Conservation (phyloP, 495 filamentous ascomycete genomes). For the Hypoxylon trugodes region DNA sequence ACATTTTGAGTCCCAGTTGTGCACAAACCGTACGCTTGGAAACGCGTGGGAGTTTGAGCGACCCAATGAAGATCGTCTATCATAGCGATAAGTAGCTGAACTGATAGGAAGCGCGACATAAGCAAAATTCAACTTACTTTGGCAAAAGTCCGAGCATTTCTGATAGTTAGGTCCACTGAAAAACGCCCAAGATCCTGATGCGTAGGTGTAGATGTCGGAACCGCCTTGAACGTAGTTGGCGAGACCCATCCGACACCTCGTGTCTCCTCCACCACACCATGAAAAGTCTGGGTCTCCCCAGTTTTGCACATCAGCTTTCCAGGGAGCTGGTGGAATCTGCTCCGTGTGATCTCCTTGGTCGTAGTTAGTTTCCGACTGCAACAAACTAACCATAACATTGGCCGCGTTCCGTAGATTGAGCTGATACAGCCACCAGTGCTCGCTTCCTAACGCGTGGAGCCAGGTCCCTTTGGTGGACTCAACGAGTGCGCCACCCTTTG, state of each 20-base stretch:
- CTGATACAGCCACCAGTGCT: conserved; percentile 80
- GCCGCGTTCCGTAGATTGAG: conserved; percentile 75
- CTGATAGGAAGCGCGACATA: not conserved
- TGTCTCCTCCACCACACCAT: conserved; percentile 48
- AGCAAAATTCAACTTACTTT: conserved; percentile 38
- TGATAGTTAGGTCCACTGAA: conserved; percentile 61
- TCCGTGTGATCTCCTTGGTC: conserved; percentile 79
- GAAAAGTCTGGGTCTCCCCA: conserved; percentile 66
- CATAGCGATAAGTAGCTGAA: conserved; percentile 17
- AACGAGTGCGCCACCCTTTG: conserved; percentile 62
- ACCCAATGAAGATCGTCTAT: conserved; percentile 51
- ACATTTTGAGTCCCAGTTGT: conserved; percentile 43
- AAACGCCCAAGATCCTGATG: conserved; percentile 73
- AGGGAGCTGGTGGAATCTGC: conserved; percentile 57
- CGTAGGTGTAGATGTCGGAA: conserved; percentile 63
- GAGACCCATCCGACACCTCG: conserved; percentile 62
- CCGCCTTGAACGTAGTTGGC: conserved; percentile 68
- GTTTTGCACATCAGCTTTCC: conserved; percentile 51
- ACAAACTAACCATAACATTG: conserved; percentile 79
- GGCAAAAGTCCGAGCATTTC: conserved; percentile 47
- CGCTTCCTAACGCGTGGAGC: conserved; percentile 73
- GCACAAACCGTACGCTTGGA: conserved; percentile 53
- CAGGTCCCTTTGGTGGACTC: conserved; percentile 67
- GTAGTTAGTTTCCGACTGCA: conserved; percentile 92
- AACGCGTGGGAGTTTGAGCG: conserved; percentile 40